Base-by-base conservation (phyloP, 805 yeast species). In the Diddensiella santjacobensis region DNA sequence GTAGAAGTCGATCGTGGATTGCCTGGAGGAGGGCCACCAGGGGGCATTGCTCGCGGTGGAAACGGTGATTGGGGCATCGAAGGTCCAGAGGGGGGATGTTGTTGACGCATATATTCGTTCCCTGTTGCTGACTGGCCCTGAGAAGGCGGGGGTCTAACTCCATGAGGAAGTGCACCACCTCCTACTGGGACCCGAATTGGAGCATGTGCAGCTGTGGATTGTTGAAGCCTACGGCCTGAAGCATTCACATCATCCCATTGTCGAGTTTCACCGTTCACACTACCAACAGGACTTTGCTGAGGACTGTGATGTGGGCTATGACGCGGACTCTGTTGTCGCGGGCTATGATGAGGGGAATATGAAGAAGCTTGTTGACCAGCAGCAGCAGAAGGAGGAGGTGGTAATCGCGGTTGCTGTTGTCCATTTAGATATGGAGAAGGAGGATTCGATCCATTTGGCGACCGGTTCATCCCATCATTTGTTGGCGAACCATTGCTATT, bases 21-120 rank as follows among this genome's bases (percentile, higher is more conserved):
- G 13, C 23, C 23, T 13, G 11, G 11, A 39, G 42, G 42, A n/a
- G n/a, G n/a, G n/a, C n/a, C n/a, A n/a, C n/a, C n/a, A n/a, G n/a
- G n/a, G n/a, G n/a, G n/a, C n/a, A n/a, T n/a, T n/a, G 31, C 8
- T 26, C 31, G 31, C 13, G 31, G 31, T 8, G 31, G 43, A 19
- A n/a, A 40, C 35, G 3, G 40, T 23, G 10, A 22, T 20, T 5
- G 45, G 40, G 22, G 42, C 31, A n/a, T n/a, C n/a, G n/a, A n/a
- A n/a, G n/a, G n/a, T n/a, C n/a, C n/a, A n/a, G n/a, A n/a, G n/a
- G n/a, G n/a, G n/a, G n/a, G n/a, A n/a, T n/a, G n/a, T n/a, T 26
- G 31, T 26, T 13, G 31, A 8, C 8, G 31, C 31, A 26, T 26
- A 26, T 26, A 26, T 13, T 26, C 31, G 13, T 26, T 26, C 8